Conservation (phyloP, 192 early-diverging fungal genomes). For the Umbelopsis sp. region DNA sequence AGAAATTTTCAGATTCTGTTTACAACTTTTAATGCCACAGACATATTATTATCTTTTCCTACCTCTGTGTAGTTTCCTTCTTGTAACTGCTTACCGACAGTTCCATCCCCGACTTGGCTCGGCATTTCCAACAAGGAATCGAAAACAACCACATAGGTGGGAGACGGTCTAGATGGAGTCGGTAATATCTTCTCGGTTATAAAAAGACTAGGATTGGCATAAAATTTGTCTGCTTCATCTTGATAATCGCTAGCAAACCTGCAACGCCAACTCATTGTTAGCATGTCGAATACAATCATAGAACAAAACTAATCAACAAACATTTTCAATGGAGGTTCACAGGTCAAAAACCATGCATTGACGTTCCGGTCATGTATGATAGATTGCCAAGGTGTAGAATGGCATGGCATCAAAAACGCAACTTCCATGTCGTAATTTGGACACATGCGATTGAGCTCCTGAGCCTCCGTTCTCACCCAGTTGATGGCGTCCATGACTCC, state of each 20-base stretch:
- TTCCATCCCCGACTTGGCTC: neutral
- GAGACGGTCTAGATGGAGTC: neutral
- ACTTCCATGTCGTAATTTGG: conserved; percentile 40
- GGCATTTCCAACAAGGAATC: conserved; percentile 49
- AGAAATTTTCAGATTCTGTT: neutral
- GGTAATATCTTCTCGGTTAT: neutral
- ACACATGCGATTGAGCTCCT: neutral
- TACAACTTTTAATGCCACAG: neutral
- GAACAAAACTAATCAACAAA: conserved; percentile 28
- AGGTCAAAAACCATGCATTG: conserved; percentile 85
- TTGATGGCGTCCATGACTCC: conserved; percentile 88
- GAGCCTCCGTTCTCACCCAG: conserved; percentile 61
- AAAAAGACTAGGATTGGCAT: conserved; percentile 56
- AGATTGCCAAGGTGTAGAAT: conserved; percentile 94
- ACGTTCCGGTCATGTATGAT: conserved; percentile 67
- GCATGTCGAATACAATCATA: neutral
- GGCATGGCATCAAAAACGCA: conserved; percentile 93
- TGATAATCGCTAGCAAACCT: conserved; percentile 33
- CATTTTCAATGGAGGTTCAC: conserved; percentile 81
- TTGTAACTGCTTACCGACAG: neutral
- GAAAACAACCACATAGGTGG: conserved; percentile 81
- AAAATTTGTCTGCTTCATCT: conserved; percentile 84
- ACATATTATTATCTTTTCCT: neutral
- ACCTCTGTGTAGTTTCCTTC: conserved; percentile 1
- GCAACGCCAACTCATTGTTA: neutral